Evolutionary conservation across 345 rosid species (phyloP).

Genomic region (Pistacia vera): DNA sequence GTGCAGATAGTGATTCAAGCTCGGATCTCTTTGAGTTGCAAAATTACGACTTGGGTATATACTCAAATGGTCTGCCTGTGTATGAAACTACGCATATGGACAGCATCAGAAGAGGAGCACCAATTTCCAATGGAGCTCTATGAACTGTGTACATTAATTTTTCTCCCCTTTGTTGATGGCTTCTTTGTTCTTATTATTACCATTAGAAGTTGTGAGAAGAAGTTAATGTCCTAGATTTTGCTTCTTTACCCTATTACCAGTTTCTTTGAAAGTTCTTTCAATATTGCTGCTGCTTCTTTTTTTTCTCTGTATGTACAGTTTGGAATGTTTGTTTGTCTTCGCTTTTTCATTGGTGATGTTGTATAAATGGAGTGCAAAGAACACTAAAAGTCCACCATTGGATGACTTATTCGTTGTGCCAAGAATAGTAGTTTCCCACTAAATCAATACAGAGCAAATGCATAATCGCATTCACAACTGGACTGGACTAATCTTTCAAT

Average conservation of each 20-base stretch:
- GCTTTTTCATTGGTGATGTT: constrained; percentile 18
- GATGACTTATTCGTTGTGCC: constrained; percentile 20
- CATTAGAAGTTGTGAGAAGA: constrained; percentile 8
- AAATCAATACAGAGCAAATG: constrained; percentile 11
- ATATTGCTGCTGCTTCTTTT: not conserved
- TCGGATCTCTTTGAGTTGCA: constrained; percentile 93
- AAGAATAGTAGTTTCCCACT: constrained; percentile 20
- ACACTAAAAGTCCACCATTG: not conserved
- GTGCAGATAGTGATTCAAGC: constrained; percentile 90
- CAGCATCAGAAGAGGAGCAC: constrained; percentile 65
- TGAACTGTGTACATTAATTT: constrained; percentile 21
- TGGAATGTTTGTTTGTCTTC: constrained; percentile 35
- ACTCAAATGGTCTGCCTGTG: constrained; percentile 78
- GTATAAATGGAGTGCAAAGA: constrained; percentile 8
- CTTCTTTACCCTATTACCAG: not conserved
- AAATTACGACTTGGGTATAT: constrained; percentile 66
- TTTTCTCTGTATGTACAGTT: constrained; percentile 26
- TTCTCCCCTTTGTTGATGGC: constrained; percentile 6
- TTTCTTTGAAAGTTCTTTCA: constrained; percentile 15
- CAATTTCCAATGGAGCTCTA: constrained; percentile 50
- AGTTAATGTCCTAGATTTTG: constrained; percentile 22
- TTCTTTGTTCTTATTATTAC: constrained; percentile 17
- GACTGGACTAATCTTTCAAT: not conserved
- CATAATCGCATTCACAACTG: constrained; percentile 9
- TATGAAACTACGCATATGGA: constrained; percentile 85